Evolutionary conservation across 805 yeast genomes (phyloP), one percentile per base, ranked within the genome.

Genomic region (Lachancea cidri): DNA sequence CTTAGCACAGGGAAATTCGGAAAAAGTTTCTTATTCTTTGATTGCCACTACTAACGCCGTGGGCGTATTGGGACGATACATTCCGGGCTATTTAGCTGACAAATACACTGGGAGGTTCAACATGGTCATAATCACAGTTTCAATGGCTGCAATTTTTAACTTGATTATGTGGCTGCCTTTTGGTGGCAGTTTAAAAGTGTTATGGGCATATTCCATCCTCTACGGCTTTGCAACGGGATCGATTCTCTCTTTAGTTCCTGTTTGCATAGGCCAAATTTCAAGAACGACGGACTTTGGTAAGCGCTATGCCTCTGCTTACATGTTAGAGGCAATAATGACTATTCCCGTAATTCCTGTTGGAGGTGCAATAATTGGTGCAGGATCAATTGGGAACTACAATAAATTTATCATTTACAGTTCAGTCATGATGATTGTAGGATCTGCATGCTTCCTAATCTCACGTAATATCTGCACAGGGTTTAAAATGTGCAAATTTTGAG

Each of bases 171-270:
- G 77, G 77, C 58, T 63, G 30, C 74, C 70, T 17, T 69, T 58
- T 48, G 77, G 68, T 17, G 52, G 50, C 44, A 61, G 47, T 40
- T 44, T 52, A 11, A 62, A 49, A 16, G 72, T 55, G 5, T 55
- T 63, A 33, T 72, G 67, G 57, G 72, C 70, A 1, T 78, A 74
- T 53, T 67, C 42, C 57, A 66, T 42, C 58, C 67, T 74, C 4
- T 78, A 72, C 54, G 86, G 86, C 0, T 71, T 79, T 42, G 64
- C 72, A 36, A 68, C 80, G 3, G 76, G 82, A 3, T 71, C 83
- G 0, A 73, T 77, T 3, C 62, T 79, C 36, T 71, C 83, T 3
- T 53, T 79, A 34, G 72, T 78, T 13, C 83, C 84, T 2, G 78
- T 75, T 2, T 74, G 83, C 49, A 65, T 76, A 29, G 81, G 80